phyloP scores from a whole-genome alignment of 176 grass and related monocot species.

The Melocanna baccifera region DNA sequence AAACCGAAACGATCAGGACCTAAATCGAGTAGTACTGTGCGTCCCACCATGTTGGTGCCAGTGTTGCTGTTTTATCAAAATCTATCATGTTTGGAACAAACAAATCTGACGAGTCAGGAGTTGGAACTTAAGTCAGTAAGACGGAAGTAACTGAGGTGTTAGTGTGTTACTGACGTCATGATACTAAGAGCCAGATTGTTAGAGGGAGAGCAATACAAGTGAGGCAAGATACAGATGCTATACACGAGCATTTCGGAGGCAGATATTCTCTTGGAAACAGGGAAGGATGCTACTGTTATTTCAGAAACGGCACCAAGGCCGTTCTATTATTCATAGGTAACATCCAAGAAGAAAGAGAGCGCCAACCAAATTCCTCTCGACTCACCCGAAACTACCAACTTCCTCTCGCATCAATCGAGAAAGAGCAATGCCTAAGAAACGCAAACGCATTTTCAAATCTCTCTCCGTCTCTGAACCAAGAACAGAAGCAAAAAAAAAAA shows the following conservation, averaged over 20 bases:
- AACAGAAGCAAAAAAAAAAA: constrained; percentile 12
- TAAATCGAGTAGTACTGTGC: neutral
- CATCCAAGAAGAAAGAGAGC: constrained; percentile 44
- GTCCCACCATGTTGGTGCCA: neutral
- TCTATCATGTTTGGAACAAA: neutral
- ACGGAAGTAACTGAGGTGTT: neutral
- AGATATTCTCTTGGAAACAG: neutral
- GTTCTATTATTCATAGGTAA: constrained; percentile 36
- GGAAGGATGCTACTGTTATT: constrained; percentile 55
- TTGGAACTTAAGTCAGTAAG: neutral
- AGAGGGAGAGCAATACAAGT: neutral
- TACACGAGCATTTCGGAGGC: neutral
- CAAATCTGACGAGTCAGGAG: neutral
- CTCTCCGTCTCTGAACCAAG: constrained; percentile 32
- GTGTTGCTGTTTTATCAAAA: neutral
- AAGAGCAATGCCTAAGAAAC: constrained; percentile 32
- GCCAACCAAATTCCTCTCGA: constrained; percentile 25
- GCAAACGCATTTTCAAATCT: constrained; percentile 30
- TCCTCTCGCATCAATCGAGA: constrained; percentile 28
- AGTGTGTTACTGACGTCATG: too few relatives aligned
- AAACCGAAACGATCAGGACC: too few relatives aligned
- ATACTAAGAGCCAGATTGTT: neutral
- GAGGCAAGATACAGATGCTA: neutral
- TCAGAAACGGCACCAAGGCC: constrained; percentile 39
- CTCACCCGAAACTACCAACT: constrained; percentile 35